Conservation (phyloP, 768 basidiomycete species). For the Serendipita indica region DNA sequence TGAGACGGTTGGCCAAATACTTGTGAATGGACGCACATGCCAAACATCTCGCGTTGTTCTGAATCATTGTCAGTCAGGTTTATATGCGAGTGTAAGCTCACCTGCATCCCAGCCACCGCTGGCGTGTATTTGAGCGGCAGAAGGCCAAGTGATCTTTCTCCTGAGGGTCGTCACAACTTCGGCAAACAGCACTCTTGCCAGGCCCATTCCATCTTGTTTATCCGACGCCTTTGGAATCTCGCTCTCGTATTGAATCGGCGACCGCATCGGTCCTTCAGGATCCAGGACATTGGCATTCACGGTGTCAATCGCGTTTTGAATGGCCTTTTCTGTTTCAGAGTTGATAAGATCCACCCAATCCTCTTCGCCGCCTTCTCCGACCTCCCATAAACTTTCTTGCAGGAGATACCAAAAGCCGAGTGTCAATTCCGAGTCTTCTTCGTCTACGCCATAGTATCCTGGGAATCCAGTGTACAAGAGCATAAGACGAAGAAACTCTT, state of each 20-base stretch:
- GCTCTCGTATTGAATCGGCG: background rate
- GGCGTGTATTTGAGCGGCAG: slow-evolving; percentile 18
- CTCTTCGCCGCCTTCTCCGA: slow-evolving; percentile 34
- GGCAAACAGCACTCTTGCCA: slow-evolving; percentile 59
- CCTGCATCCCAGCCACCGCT: slow-evolving; percentile 51
- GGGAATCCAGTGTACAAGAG: slow-evolving; percentile 59
- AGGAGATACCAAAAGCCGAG: slow-evolving; percentile 83
- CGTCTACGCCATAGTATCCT: slow-evolving; percentile 68
- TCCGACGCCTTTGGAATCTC: background rate
- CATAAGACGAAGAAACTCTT: slow-evolving; percentile 55
- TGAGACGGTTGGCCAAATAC: background rate
- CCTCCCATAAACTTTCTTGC: slow-evolving; percentile 72
- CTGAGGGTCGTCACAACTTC: slow-evolving; percentile 60
- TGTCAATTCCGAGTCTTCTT: slow-evolving; percentile 77
- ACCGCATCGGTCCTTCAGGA: background rate
- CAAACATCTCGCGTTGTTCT: slow-evolving; percentile 72
- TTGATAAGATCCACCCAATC: slow-evolving; percentile 23
- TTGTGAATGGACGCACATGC: slow-evolving; percentile 37
- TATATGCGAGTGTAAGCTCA: slow-evolving; percentile 21
- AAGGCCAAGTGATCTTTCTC: slow-evolving; percentile 64
- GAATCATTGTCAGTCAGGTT: slow-evolving; percentile 11
- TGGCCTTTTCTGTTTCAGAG: slow-evolving; percentile 13
- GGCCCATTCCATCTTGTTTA: background rate
- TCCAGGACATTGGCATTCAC: background rate
- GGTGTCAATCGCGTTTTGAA: background rate